Conservation (phyloP, 768 basidiomycete species). For the Hemileccinum impolitum region DNA sequence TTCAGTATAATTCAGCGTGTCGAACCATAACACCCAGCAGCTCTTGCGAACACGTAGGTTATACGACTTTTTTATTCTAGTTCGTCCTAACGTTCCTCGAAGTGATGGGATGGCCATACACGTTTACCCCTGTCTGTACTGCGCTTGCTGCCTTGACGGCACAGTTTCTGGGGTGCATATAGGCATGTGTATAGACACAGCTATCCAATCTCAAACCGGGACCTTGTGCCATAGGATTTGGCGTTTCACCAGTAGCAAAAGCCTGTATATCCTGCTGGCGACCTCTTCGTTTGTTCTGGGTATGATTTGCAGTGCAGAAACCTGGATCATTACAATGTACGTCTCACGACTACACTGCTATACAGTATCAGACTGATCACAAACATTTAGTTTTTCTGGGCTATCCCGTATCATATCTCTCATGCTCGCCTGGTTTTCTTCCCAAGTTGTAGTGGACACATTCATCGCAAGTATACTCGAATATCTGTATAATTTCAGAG, state of each 20-base stretch:
- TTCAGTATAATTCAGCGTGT: constrained; percentile 4
- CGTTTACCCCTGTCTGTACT: constrained; percentile 48
- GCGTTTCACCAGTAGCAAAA: constrained; percentile 1
- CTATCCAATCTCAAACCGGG: neutral
- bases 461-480: constrained; percentile 38
- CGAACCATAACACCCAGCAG: constrained; percentile 7
- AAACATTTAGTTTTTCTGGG: constrained; percentile 35
- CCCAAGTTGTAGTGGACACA: constrained; percentile 43
- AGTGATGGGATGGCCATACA: constrained; percentile 45
- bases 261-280: constrained; percentile 34
- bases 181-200: constrained; percentile 28
- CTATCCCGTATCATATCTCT: constrained; percentile 38
- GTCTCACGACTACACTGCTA: constrained; percentile 11
- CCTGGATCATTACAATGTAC: constrained; percentile 41
- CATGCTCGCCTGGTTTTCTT: constrained; percentile 44
- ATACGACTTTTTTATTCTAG: neutral
- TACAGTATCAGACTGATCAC: neutral
- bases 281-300: constrained; percentile 42
- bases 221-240: constrained; percentile 5
- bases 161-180: constrained; percentile 46
- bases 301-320: constrained; percentile 41
- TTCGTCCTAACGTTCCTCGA: constrained; percentile 8
- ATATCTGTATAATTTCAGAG: neutral
- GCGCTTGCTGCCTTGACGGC: constrained; percentile 44
- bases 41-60: constrained; percentile 3